Percentiles rank a stretch among this genome's conserved stretches.
Evolutionary conservation across 352 stramenopile species (phyloP).

Genomic region (Pythium dissimile): DNA sequence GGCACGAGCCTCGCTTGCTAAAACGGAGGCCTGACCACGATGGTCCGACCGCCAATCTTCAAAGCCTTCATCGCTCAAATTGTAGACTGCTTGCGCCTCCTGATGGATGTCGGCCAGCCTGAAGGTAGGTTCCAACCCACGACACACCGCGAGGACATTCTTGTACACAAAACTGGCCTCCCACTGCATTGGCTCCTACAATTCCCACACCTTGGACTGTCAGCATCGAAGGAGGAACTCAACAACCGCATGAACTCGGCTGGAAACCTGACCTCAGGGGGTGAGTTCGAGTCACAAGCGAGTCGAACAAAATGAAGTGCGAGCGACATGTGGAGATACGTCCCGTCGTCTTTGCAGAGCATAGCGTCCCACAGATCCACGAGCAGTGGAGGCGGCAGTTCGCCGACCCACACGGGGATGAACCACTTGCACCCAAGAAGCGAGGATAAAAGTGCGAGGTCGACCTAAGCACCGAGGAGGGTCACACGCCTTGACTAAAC

Average conservation of each 20-base stretch:
- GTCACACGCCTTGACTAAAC: background rate
- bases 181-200: conserved; percentile 48
- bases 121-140: conserved; percentile 23
- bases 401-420: conserved; percentile 63
- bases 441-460: conserved; percentile 55
- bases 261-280: conserved; percentile 12
- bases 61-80: conserved; percentile 52
- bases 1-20: conserved; percentile 48
- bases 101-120: conserved; percentile 30
- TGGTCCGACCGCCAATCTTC: conserved; percentile 55
- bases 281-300: conserved; percentile 29
- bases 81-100: conserved; percentile 42
- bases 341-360: conserved; percentile 42
- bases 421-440: conserved; percentile 79
- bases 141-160: conserved; percentile 44
- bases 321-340: conserved; percentile 60
- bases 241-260: background rate
- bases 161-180: conserved; percentile 75
- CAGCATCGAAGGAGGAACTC: too few relatives aligned
- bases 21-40: conserved; percentile 41
- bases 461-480: conserved; percentile 26
- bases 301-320: conserved; percentile 52
- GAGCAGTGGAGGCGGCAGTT: conserved; percentile 44
- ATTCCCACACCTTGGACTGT: background rate
- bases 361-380: conserved; percentile 60